Evolutionary conservation across 2,329 filamentous ascomycete species (phyloP).

Genomic region (Fusarium hostae): DNA sequence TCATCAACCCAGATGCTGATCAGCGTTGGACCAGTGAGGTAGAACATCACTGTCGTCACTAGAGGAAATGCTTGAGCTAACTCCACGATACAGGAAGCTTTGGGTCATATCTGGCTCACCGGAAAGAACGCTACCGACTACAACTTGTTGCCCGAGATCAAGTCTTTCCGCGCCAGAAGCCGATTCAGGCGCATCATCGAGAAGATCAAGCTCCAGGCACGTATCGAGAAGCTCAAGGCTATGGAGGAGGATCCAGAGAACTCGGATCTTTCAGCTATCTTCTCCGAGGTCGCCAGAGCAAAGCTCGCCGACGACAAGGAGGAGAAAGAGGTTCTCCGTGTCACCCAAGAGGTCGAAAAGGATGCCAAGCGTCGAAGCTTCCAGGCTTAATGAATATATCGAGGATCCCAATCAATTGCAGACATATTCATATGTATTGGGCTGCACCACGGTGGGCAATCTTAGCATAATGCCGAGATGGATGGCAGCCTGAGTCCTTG

Average conservation of each 20-base stretch:
- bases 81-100: conserved; percentile 67
- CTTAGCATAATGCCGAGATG: not conserved
- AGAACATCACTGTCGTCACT: conserved; percentile 45
- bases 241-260: conserved; percentile 86
- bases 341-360: conserved; percentile 68
- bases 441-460: not conserved
- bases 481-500: not conserved
- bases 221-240: conserved; percentile 93
- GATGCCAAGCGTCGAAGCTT: conserved; percentile 55
- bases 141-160: conserved; percentile 96
- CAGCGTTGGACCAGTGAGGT: conserved; percentile 83
- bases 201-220: conserved; percentile 93
- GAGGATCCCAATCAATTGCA: not conserved
- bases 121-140: conserved; percentile 93
- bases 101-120: conserved; percentile 88
- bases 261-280: conserved; percentile 71
- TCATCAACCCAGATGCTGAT: conserved; percentile 82
- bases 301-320: conserved; percentile 86
- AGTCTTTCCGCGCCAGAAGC: conserved; percentile 90
- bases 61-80: conserved; percentile 30
- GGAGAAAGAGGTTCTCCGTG: conserved; percentile 78
- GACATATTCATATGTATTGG: not conserved
- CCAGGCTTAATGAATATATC: conserved; percentile 24
- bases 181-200: conserved; percentile 94
- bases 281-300: conserved; percentile 92